Base-by-base conservation (phyloP, 2,329 filamentous ascomycete genomes). In the Pseudomassariella vexata region DNA sequence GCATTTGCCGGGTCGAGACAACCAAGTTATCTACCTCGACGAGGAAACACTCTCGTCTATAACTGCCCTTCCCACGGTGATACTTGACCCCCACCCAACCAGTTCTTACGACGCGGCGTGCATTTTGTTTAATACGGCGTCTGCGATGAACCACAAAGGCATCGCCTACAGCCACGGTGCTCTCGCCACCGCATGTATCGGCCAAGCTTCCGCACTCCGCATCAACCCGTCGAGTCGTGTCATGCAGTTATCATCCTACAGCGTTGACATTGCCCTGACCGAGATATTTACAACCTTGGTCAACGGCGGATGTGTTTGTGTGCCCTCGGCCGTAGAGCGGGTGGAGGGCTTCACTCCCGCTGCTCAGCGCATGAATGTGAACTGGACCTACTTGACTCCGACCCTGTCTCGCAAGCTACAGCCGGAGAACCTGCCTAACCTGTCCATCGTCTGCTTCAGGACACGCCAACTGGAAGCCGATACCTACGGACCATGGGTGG, bases 91-190 rank as follows among this genome's bases (percentile, higher is more conserved):
- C 45, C 25, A 55, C 52, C 38, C 38, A 40, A 54, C 62, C 1
- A 48, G 56, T 0, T 59, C 66, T 0, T 58, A 67, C 15, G 66
- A 71, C 16, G 62, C 66, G 3, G 77, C 78, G 0, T 82, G 79
- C 45, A 63, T 78, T 3, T 67, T 84, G 5, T 76, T 82, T 39
- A 73, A 70, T 0, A 71, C 70, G 3, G 71, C 73, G 0, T 73
- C 71, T 0, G 71, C 73, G 2, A 68, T 68, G 29, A 67, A 65
- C 30, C 72, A 74, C 0, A 76, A 76, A 36, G 78, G 76, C 2
- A 71, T 79, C 9, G 72, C 79, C 12, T 73, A 82, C 38, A 73
- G 72, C 6, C 80, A 85, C 44, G 59, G 59, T 0, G 68, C 74
- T 1, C 60, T 82, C 1, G 71, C 72, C 2, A 73, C 75, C 0